These are phyloP conservation scores for Calonectria pteridis DNA, from an alignment of 2,329 filamentous ascomycete species.

Conservation along the genomic window DNA sequence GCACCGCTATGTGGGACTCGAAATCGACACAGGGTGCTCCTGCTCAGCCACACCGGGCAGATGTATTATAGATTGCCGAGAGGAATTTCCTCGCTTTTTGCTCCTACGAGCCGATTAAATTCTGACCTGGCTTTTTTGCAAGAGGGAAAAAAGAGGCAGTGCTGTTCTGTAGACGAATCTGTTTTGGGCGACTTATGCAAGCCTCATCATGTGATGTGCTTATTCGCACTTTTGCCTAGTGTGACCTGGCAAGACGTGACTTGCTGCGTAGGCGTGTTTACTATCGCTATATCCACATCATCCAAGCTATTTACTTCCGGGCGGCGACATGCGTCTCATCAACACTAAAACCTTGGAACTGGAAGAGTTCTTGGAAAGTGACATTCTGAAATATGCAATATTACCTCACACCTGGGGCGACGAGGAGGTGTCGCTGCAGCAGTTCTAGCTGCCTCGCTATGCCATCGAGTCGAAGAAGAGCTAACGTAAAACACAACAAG, in stretches of 20 bases:
- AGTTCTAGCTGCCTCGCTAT: neutral
- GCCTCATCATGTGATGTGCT: neutral
- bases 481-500: neutral
- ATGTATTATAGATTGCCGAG: neutral
- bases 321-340: neutral
- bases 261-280: too few species aligned
- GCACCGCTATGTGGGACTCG: neutral
- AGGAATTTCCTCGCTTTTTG: neutral
- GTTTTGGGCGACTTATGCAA: neutral
- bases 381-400: neutral
- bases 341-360: neutral
- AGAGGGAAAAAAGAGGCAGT: neutral
- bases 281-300: neutral
- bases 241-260: too few species aligned
- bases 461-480: neutral
- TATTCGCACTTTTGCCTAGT: neutral
- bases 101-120: neutral
- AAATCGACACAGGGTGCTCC: neutral
- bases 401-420: constrained; percentile 12
- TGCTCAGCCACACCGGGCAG: neutral
- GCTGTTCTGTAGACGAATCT: neutral
- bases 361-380: neutral
- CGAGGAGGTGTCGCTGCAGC: neutral
- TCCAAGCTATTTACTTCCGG: neutral
- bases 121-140: neutral